phyloP scores from a whole-genome alignment of 1,284 basidiomycete genomes.

The Fistulina hepatica region DNA sequence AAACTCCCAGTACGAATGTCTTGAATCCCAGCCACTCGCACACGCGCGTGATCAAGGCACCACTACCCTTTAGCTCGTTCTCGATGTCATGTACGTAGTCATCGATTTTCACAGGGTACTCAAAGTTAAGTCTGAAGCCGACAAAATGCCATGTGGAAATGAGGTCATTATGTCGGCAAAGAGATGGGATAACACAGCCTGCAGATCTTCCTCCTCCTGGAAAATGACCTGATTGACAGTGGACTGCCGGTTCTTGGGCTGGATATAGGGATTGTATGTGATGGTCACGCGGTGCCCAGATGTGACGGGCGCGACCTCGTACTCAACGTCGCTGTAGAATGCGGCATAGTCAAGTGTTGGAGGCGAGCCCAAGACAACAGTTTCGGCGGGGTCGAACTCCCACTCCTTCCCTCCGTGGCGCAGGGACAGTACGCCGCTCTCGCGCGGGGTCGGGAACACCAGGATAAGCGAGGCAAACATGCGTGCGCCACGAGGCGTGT shows the following conservation, averaged over 20 bases:
- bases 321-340: constrained; percentile 34
- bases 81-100: not conserved
- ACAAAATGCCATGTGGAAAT: constrained; percentile 24
- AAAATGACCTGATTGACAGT: not conserved
- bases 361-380: constrained; percentile 9
- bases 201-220: not conserved
- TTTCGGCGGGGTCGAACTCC: constrained; percentile 23
- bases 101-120: constrained; percentile 17
- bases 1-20: too few species aligned
- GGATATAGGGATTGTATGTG: constrained; percentile 28
- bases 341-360: constrained; percentile 24
- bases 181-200: too few species aligned
- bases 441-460: constrained; percentile 30
- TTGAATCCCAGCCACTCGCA: not conserved
- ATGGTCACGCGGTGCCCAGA: constrained; percentile 32
- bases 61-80: constrained; percentile 4
- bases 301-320: constrained; percentile 30
- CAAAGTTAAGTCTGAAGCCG: constrained; percentile 24
- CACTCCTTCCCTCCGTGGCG: constrained; percentile 24
- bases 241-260: not conserved
- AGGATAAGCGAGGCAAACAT: constrained; percentile 40
- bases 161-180: constrained; percentile 18
- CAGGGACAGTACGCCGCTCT: constrained; percentile 29
- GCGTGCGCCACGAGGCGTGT: constrained; percentile 27
- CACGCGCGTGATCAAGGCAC: constrained; percentile 6